Evolutionary conservation across 2,329 filamentous ascomycete species (phyloP).

Genomic region (Colletotrichum camelliae): DNA sequence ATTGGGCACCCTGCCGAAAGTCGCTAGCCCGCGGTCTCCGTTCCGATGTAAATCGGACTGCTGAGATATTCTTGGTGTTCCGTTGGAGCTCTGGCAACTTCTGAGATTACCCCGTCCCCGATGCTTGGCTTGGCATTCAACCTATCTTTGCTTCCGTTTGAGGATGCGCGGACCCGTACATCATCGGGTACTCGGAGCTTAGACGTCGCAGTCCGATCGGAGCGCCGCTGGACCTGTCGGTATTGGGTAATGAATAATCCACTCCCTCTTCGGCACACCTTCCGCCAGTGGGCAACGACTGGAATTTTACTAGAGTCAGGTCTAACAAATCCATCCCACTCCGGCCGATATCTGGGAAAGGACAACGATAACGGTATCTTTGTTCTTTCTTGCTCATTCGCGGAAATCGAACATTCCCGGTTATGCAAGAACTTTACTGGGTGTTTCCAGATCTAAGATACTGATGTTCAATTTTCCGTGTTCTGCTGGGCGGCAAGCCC

Average conservation of each 20-base stretch:
- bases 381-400: neutral
- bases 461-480: neutral
- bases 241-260: neutral
- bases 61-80: neutral
- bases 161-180: neutral
- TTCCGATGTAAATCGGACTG: neutral
- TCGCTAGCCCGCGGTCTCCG: neutral
- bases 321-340: no score
- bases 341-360: no score
- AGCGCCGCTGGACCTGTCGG: neutral
- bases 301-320: neutral
- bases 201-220: neutral
- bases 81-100: neutral
- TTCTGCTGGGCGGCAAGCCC: rapidly evolving
- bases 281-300: neutral
- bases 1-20: neutral
- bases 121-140: neutral
- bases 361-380: no score
- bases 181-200: neutral
- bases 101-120: neutral
- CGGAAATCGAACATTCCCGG: neutral
- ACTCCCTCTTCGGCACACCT: neutral
- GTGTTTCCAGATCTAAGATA: neutral
- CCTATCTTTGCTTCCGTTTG: neutral
- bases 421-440: neutral